Percentiles rank a stretch among this genome's conserved stretches.
These are phyloP conservation scores for Malus domestica DNA, from an alignment of 306 rosid genomes.

Conservation along the genomic window DNA sequence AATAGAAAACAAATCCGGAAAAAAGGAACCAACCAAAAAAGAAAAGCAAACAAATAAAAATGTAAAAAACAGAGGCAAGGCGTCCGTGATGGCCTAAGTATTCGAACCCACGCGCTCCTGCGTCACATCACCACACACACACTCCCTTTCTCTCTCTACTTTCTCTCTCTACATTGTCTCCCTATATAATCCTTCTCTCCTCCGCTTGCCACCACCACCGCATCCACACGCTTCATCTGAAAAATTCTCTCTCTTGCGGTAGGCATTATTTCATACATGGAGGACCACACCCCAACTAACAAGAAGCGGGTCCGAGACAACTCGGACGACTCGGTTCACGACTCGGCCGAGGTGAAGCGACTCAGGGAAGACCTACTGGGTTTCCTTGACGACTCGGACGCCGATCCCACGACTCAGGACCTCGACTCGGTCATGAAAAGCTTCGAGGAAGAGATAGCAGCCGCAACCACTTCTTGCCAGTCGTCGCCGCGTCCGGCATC, in stretches of 20 bases:
- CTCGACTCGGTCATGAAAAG: conserved; percentile 74
- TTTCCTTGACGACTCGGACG: conserved; percentile 55
- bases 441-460: conserved; percentile 69
- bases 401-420: conserved; percentile 42
- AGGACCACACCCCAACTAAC: background rate
- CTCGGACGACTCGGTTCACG: conserved; percentile 36
- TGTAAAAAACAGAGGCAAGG: conserved; percentile 29
- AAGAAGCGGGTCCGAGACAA: conserved; percentile 55
- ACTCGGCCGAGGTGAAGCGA: conserved; percentile 55
- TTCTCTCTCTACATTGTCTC: conserved; percentile 69
- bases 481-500: background rate
- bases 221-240: background rate
- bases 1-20: conserved; percentile 12
- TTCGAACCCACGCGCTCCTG: conserved; percentile 71
- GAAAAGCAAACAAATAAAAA: background rate
- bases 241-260: background rate
- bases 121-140: conserved; percentile 47
- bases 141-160: conserved; percentile 19
- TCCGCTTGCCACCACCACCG: conserved; percentile 15
- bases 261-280: conserved; percentile 25
- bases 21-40: conserved; percentile 27
- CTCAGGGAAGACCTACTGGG: conserved; percentile 58
- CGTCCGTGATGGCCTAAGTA: conserved; percentile 54
- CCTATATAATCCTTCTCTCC: conserved; percentile 37
- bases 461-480: conserved; percentile 16